Conservation (phyloP, 305 asterid species). For the Ilex paraguariensis region DNA sequence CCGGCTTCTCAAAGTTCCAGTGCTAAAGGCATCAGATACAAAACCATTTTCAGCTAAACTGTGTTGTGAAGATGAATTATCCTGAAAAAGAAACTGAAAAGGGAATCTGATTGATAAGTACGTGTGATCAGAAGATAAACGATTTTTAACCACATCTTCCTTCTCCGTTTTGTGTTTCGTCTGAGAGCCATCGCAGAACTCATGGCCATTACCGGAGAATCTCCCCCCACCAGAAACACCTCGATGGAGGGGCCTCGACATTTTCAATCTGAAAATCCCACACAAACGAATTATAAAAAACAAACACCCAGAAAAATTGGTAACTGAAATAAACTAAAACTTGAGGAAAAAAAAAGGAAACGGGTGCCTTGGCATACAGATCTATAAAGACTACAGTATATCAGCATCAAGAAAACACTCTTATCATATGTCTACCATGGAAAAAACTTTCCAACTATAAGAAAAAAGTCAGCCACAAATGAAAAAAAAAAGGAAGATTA, state of each 20-base stretch:
- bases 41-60: slow-evolving; percentile 56
- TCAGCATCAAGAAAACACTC: too few species aligned
- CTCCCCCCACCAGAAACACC: slow-evolving; percentile 48
- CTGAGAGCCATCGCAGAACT: slow-evolving; percentile 70
- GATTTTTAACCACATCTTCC: slow-evolving; percentile 56
- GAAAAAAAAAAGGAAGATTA: too few species aligned
- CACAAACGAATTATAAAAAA: too few species aligned
- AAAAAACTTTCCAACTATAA: too few species aligned
- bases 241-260: slow-evolving; percentile 1
- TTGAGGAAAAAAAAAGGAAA: too few species aligned
- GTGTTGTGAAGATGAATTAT: slow-evolving; percentile 52
- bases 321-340: not conserved
- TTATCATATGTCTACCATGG: too few species aligned
- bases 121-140: slow-evolving; percentile 35
- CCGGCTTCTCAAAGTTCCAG: slow-evolving; percentile 53
- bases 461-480: too few species aligned
- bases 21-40: slow-evolving; percentile 60
- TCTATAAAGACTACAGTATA: not conserved
- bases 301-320: not conserved
- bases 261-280: not conserved
- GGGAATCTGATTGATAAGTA: slow-evolving; percentile 44
- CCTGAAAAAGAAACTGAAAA: slow-evolving; percentile 48
- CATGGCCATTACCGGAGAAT: slow-evolving; percentile 42
- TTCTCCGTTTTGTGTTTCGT: slow-evolving; percentile 74
- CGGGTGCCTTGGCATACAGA: not conserved